Evolutionary conservation across 805 yeast genomes (phyloP), one percentile per base, ranked within the genome.

Genomic region (Saturnispora sanitii): DNA sequence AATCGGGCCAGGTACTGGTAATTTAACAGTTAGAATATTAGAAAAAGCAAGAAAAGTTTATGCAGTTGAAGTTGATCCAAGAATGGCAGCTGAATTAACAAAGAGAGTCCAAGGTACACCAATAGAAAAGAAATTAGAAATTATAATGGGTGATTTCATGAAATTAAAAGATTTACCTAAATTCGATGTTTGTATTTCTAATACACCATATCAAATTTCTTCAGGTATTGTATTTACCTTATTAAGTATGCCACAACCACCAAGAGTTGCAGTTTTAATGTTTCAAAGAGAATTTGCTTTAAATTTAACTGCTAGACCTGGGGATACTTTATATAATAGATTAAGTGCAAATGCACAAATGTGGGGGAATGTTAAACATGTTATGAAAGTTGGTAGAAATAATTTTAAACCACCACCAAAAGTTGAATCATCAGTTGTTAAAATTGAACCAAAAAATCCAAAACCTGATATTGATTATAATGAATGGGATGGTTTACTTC

Each of bases 1-100:
- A 66, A 95, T 92, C 39, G 98, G 98, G 54, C 98, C 98, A 3
- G 98, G 98, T 76, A 92, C 98, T 0, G 98, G 98, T 67, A 92
- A 92, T 55, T 70, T 92, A 64, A 92, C 98, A 0, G 94, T 90
- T 28, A 71, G 94, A 46, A 92, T 92, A 28, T 63, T 92, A 41
- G 96, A 90, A 52, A 82, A 87, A 60, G 97, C 96, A 0, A 71
- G 84, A 43, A 87, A 85, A 52, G 96, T 90, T n/a, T 74, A 85
- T 36, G 98, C 97, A 0, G 92, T 84, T 40, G 98, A 92, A 66
- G 88, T 88, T 86, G 98, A 92, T 65, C 98, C 98, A n/a, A 71
- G 96, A 65, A 92, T 92, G 98, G 98, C 97, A 2, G 97, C 97
- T 0, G 98, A 92, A 62, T 70, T 92, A 53, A 86, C 96, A 9